These are phyloP conservation scores for Erythrophleum ivorense DNA, from an alignment of 331 rosid genomes.

Conservation along the genomic window DNA sequence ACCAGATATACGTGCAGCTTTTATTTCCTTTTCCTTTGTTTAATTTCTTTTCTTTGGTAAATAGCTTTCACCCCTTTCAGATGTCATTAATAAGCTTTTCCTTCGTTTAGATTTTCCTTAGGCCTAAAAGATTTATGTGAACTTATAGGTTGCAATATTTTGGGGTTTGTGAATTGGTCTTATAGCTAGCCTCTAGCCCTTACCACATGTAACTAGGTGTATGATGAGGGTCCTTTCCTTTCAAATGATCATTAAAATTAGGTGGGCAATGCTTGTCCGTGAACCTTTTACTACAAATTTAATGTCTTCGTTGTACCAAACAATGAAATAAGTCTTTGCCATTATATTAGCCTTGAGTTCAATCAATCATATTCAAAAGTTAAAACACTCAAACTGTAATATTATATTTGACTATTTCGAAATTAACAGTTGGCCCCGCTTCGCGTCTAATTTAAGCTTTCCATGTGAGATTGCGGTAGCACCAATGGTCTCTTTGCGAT, in stretches of 20 bases:
- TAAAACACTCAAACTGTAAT: background rate
- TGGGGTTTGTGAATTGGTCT: background rate
- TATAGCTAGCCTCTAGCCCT: background rate
- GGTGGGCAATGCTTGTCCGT: background rate
- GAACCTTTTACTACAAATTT: slow-evolving; percentile 11
- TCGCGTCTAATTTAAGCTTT: background rate
- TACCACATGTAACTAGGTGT: background rate
- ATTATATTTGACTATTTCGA: background rate
- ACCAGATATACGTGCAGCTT: background rate
- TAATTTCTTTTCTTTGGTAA: background rate
- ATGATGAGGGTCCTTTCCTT: background rate
- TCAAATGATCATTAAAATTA: too few relatives aligned
- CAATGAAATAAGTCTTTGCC: background rate
- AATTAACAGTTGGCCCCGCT: background rate
- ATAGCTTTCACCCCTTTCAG: background rate
- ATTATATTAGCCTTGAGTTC: background rate
- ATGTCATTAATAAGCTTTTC: background rate
- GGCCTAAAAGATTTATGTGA: background rate
- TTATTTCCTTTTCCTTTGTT: background rate
- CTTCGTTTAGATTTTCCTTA: background rate
- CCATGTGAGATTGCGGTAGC: background rate
- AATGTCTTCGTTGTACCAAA: background rate
- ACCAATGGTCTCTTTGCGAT: background rate
- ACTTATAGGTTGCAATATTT: background rate
- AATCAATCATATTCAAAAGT: background rate